Evolutionary conservation across 208 protist genomes (phyloP), one percentile per base, ranked within the genome.

Genomic region (Acanthamoeba triangularis): DNA sequence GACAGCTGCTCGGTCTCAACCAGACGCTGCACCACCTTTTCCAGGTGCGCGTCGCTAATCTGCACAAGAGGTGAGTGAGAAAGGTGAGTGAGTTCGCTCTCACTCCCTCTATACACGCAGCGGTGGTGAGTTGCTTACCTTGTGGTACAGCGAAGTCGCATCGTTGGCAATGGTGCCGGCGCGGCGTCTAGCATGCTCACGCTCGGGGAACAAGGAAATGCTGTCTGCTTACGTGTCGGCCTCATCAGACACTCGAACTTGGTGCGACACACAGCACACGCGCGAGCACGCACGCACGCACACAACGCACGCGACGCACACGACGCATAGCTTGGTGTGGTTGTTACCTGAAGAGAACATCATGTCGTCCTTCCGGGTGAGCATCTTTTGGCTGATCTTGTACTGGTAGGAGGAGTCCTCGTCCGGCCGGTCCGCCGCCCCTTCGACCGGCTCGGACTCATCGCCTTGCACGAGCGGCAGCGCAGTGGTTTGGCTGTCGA

Each of bases 51-150:
- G 6, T 90, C 80, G 35, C 49, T 65, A 1, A 90, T 20, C 80
- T 88, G 35, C 4, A 11, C 1, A 30, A 0, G 28, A 23, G 61
- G n/a, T n/a, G n/a, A 14, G 61, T 0, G 61, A 10, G 18, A 16
- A n/a, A 25, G 18, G 20, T 74, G 65, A 74, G 65, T 74, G 20
- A 1, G 20, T 49, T 92, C 69, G 20, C 16, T 44, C 25, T 52
- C 49, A 44, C 52, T 67, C 52, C 25, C 87, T 35, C 0, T 1
- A 61, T 7, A 3, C 3, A 63, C 56, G 23, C 56, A 63, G 20
- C 20, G 5, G 25, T 74, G 85, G 87, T 80, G 94, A n/a, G n/a
- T n/a, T n/a, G n/a, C n/a, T n/a, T 95, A n/a, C 90, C 88, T 52
- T 65, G 76, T 47, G 30, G 20, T 85, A 35, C 14, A 76, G 14